Evolutionary conservation across 2,329 filamentous ascomycete species (phyloP).

Genomic region (Zasmidium angulare): DNA sequence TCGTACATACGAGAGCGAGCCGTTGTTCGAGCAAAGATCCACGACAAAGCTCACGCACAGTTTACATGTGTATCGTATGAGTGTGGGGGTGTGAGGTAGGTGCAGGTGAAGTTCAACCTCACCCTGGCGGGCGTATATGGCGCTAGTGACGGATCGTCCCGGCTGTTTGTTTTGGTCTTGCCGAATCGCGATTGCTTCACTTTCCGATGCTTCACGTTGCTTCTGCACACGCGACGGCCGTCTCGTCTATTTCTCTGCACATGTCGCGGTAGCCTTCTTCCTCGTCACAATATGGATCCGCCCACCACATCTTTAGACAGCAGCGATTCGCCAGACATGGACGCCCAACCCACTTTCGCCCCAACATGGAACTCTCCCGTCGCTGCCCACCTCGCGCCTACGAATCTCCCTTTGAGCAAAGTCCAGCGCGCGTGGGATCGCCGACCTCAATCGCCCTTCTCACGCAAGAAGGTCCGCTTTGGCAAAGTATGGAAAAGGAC

Average conservation of each 20-base stretch:
- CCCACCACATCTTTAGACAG: not conserved
- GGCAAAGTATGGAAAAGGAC: conserved; percentile 49
- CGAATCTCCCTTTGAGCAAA: conserved; percentile 41
- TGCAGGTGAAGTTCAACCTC: too few relatives aligned
- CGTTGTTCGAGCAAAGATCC: too few relatives aligned
- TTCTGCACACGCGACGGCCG: conserved; percentile 28
- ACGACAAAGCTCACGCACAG: too few relatives aligned
- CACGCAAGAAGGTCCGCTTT: conserved; percentile 33
- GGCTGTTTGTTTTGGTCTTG: too few relatives aligned
- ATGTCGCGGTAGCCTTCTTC: not conserved
- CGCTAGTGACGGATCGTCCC: too few relatives aligned
- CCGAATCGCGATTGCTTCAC: conserved; percentile 25
- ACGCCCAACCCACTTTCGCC: conserved; percentile 1
- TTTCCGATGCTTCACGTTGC: conserved; percentile 38
- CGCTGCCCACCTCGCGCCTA: conserved; percentile 42
- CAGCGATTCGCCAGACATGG: not conserved
- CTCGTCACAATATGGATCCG: not conserved
- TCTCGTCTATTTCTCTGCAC: not conserved
- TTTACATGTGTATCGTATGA: too few relatives aligned
- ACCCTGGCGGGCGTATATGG: too few relatives aligned
- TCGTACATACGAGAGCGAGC: too few relatives aligned
- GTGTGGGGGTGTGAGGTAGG: too few relatives aligned
- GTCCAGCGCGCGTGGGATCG: conserved; percentile 52
- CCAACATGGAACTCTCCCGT: conserved; percentile 43
- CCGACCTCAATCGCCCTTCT: conserved; percentile 43